These are phyloP conservation scores for Paraleonurus japonicus DNA, from an alignment of 257 asterid genomes.

Conservation along the genomic window DNA sequence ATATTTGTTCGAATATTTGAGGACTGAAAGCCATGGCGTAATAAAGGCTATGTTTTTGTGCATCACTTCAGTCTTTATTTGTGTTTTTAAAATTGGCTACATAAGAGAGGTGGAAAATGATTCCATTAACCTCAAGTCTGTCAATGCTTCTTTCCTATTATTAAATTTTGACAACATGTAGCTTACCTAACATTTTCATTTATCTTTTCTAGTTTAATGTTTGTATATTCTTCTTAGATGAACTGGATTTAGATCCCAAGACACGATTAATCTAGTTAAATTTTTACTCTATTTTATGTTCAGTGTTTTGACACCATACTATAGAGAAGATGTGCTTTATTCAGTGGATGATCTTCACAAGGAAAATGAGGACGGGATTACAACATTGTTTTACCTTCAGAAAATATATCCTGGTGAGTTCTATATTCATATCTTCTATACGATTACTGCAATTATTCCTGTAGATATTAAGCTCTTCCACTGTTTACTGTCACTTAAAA, in stretches of 20 bases:
- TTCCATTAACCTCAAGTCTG: background rate
- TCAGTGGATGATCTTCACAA: conserved; percentile 77
- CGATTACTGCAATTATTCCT: conserved; percentile 15
- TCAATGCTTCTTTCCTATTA: background rate
- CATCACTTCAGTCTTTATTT: background rate
- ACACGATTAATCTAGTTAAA: conserved; percentile 4
- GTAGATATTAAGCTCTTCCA: conserved; percentile 19
- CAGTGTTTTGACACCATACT: conserved; percentile 97
- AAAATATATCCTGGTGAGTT: conserved; percentile 87
- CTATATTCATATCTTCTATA: conserved; percentile 18
- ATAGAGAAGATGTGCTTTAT: conserved; percentile 81
- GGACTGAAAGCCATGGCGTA: background rate
- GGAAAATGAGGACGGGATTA: conserved; percentile 94
- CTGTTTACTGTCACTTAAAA: conserved; percentile 28
- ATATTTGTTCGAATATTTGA: background rate
- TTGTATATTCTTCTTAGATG: background rate
- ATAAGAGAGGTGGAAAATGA: background rate
- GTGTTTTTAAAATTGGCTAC: background rate
- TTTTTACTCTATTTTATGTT: conserved; percentile 23
- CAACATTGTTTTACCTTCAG: conserved; percentile 86
- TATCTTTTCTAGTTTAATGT: background rate
- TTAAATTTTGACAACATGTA: background rate
- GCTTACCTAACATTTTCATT: background rate
- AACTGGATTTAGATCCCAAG: background rate
- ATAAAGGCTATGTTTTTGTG: background rate